Evolutionary conservation across 1,284 basidiomycete species (phyloP).

Genomic region (Trametes pubescens): DNA sequence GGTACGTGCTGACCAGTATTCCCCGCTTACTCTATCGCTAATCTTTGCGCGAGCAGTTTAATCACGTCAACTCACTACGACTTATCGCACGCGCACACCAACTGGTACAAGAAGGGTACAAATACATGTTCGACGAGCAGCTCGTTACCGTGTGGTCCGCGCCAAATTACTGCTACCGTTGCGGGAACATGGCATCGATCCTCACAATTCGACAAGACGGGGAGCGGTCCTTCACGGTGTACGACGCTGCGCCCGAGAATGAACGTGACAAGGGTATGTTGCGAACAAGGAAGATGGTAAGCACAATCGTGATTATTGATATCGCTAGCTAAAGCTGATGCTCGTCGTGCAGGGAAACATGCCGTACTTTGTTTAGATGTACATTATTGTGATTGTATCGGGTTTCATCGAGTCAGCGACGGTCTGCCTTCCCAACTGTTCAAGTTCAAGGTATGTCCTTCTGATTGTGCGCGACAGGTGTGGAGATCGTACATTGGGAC

Average conservation of each 20-base stretch:
- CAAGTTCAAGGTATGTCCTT: background rate
- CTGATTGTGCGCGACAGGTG: background rate
- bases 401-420: background rate
- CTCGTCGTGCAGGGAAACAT: slow-evolving; percentile 54
- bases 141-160: slow-evolving; percentile 99
- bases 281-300: slow-evolving; percentile 67
- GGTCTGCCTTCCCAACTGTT: background rate
- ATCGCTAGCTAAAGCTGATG: background rate
- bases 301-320: slow-evolving; percentile 37
- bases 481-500: background rate
- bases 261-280: slow-evolving; percentile 77
- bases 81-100: slow-evolving; percentile 95
- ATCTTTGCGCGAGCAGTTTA: slow-evolving; percentile 67
- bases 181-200: slow-evolving; percentile 84
- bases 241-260: slow-evolving; percentile 87
- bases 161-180: slow-evolving; percentile 94
- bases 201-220: slow-evolving; percentile 75
- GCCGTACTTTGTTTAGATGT: slow-evolving; percentile 66
- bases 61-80: slow-evolving; percentile 85
- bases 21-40: slow-evolving; percentile 5
- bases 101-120: slow-evolving; percentile 96
- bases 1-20: slow-evolving; percentile 51
- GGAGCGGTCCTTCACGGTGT: slow-evolving; percentile 76
- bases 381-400: slow-evolving; percentile 30
- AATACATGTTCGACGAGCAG: slow-evolving; percentile 95